phyloP scores from a whole-genome alignment of 768 basidiomycete species.

The Termitomyces sp. region DNA sequence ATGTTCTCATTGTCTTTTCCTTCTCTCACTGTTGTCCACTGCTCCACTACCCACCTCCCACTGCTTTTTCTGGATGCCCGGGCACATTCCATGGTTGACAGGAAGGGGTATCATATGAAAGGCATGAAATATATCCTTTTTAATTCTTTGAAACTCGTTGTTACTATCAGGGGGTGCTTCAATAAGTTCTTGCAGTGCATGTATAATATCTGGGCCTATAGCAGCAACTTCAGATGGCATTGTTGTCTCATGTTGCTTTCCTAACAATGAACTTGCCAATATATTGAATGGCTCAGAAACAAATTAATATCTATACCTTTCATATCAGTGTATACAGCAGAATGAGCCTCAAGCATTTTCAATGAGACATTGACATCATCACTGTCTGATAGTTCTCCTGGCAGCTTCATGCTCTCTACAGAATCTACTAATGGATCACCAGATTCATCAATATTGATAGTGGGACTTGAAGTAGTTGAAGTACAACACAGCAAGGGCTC shows the following conservation, averaged over 20 bases:
- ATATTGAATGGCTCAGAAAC: background rate
- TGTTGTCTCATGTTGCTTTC: background rate
- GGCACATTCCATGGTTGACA: slow-evolving; percentile 17
- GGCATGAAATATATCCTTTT: slow-evolving; percentile 21
- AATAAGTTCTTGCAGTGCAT: background rate
- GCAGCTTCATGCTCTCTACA: background rate
- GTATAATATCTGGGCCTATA: background rate
- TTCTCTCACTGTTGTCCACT: too few species aligned
- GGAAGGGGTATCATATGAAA: background rate
- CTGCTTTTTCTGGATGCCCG: too few species aligned
- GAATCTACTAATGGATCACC: background rate
- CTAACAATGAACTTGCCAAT: background rate
- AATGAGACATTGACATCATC: background rate
- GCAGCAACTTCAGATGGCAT: background rate
- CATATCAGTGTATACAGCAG: background rate
- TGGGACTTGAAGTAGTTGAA: background rate
- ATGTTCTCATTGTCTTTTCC: too few species aligned
- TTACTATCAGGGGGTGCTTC: background rate
- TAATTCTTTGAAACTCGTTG: slow-evolving; percentile 8
- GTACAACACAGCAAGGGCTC: background rate
- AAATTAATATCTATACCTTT: background rate
- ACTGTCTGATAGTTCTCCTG: background rate
- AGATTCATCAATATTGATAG: background rate
- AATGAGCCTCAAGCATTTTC: background rate
- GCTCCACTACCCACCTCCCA: too few species aligned